These are phyloP conservation scores for Centella asiatica DNA, from an alignment of 129 eudicot species.

Conservation along the genomic window DNA sequence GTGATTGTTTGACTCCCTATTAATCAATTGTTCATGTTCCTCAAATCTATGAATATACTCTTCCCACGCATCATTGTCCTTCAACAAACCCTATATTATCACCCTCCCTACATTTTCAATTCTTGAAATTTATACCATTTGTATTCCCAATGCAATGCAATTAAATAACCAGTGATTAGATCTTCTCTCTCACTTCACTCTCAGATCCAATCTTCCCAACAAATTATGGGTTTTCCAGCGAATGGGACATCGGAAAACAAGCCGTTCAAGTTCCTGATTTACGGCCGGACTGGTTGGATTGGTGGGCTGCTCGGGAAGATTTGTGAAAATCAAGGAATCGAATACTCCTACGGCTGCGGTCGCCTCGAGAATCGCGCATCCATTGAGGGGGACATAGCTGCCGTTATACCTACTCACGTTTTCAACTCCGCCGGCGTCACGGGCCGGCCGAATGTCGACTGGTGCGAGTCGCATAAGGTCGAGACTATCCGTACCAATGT, in stretches of 20 bases:
- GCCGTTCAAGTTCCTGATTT: conserved; percentile 44
- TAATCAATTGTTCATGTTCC: too few relatives aligned
- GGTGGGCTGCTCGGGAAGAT: conserved; percentile 56
- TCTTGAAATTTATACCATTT: too few relatives aligned
- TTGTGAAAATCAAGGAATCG: conserved; percentile 38
- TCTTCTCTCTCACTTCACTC: too few relatives aligned
- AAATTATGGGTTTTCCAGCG: background rate
- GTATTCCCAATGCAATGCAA: too few relatives aligned
- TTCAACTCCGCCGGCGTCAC: conserved; percentile 72
- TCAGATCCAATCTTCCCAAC: too few relatives aligned
- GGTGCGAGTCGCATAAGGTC: conserved; percentile 69
- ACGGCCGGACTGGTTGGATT: conserved; percentile 66
- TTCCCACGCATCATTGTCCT: too few relatives aligned
- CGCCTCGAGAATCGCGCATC: conserved; percentile 51
- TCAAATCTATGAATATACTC: too few relatives aligned
- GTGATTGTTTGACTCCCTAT: too few relatives aligned
- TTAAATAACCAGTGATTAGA: too few relatives aligned
- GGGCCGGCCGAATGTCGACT: conserved; percentile 66
- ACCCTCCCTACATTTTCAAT: too few relatives aligned
- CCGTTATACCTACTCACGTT: conserved; percentile 47
- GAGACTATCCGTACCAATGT: conserved; percentile 63
- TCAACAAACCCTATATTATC: too few relatives aligned
- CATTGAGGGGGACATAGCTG: conserved; percentile 32
- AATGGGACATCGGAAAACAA: background rate
- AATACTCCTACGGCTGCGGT: conserved; percentile 46